phyloP scores from a whole-genome alignment of 139 green algal genomes.

The Chlorella vulgaris region DNA sequence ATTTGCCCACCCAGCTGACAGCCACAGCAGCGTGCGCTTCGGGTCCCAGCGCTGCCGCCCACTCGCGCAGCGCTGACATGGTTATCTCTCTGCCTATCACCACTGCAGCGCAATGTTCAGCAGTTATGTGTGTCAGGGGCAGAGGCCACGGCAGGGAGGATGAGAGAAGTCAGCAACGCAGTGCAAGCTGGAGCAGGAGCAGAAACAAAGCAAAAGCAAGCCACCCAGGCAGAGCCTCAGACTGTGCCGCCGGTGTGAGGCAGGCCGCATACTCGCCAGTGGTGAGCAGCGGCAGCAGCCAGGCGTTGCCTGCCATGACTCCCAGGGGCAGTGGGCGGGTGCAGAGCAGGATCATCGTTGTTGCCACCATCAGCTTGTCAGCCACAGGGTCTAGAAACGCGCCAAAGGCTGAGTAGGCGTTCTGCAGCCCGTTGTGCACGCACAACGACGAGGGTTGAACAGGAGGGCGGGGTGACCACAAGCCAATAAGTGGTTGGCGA shows the following conservation, averaged over 20 bases:
- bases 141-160: background rate
- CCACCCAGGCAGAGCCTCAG: too few relatives aligned
- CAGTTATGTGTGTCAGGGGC: background rate
- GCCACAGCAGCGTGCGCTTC: slow-evolving; percentile 80
- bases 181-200: background rate
- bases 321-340: slow-evolving; percentile 67
- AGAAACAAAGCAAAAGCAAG: background rate
- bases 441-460: background rate
- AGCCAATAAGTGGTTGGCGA: too few relatives aligned
- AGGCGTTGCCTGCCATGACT: slow-evolving; percentile 69
- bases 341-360: slow-evolving; percentile 80
- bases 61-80: slow-evolving; percentile 92
- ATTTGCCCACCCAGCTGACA: slow-evolving; percentile 85
- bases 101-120: slow-evolving; percentile 41
- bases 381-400: slow-evolving; percentile 96
- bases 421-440: slow-evolving; percentile 44
- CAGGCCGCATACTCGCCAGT: slow-evolving; percentile 39
- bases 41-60: slow-evolving; percentile 76
- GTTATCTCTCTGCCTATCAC: slow-evolving; percentile 93
- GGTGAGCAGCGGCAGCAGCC: slow-evolving; percentile 71
- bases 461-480: background rate
- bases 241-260: background rate
- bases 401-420: slow-evolving; percentile 79
- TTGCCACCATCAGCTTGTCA: slow-evolving; percentile 94
- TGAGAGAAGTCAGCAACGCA: too few relatives aligned